These are phyloP conservation scores for Malassezia sp. DNA, from an alignment of 1,284 basidiomycete genomes.

Conservation along the genomic window DNA sequence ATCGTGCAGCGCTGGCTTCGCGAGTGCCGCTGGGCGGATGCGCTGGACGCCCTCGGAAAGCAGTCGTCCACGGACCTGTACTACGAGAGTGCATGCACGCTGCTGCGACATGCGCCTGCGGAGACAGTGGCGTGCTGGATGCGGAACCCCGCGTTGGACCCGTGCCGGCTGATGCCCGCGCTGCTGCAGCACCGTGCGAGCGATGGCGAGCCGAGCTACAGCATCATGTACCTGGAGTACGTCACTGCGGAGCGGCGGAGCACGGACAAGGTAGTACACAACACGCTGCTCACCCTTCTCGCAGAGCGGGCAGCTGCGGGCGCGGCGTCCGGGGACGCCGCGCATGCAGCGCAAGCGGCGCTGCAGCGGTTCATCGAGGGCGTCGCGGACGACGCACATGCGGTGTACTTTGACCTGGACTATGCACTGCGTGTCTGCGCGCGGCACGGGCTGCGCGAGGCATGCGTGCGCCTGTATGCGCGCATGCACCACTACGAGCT, in stretches of 20 bases:
- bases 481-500: slow-evolving; percentile 96
- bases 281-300: slow-evolving; percentile 79
- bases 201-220: slow-evolving; percentile 56
- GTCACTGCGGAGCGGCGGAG: slow-evolving; percentile 68
- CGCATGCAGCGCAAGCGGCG: slow-evolving; percentile 52
- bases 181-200: slow-evolving; percentile 61
- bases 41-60: slow-evolving; percentile 68
- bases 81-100: slow-evolving; percentile 77
- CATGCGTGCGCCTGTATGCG: slow-evolving; percentile 91
- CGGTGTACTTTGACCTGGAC: slow-evolving; percentile 91
- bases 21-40: slow-evolving; percentile 82
- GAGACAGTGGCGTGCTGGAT: slow-evolving; percentile 87
- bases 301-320: slow-evolving; percentile 48
- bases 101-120: slow-evolving; percentile 74
- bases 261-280: slow-evolving; percentile 78
- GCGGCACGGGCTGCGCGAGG: slow-evolving; percentile 61
- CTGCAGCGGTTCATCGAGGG: slow-evolving; percentile 76
- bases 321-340: slow-evolving; percentile 4
- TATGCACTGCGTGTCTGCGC: slow-evolving; percentile 85
- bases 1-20: slow-evolving; percentile 87
- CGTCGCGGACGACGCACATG: slow-evolving; percentile 63
- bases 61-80: slow-evolving; percentile 73
- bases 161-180: slow-evolving; percentile 76
- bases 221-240: slow-evolving; percentile 74
- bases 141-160: slow-evolving; percentile 65